Conservation (phyloP, 257 asterid genomes). For the Paulownia fortunei region DNA sequence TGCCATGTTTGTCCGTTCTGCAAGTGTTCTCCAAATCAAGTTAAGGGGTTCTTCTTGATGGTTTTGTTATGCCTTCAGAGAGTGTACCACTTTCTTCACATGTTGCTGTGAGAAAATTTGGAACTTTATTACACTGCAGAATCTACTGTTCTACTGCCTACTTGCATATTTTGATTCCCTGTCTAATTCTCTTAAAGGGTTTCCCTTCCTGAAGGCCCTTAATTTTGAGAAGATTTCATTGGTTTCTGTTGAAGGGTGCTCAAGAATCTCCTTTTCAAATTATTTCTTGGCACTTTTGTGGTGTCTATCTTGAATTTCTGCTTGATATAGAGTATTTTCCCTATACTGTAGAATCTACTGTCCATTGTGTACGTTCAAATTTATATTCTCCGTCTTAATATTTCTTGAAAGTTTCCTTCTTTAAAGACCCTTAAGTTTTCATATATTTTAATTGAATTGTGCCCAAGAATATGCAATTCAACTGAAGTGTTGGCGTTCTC, state of each 20-base stretch:
- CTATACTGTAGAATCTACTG: conserved; percentile 34
- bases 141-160: conserved; percentile 39
- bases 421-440: not conserved
- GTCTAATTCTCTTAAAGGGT: conserved; percentile 25
- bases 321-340: not conserved
- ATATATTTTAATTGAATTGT: conserved; percentile 6
- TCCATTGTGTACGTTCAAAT: not conserved
- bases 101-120: conserved; percentile 28
- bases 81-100: conserved; percentile 28
- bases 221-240: conserved; percentile 27
- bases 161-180: conserved; percentile 42
- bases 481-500: not conserved
- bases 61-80: conserved; percentile 34
- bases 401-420: conserved; percentile 5
- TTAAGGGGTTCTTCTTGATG: conserved; percentile 27
- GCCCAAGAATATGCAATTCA: not conserved
- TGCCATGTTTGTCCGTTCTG: conserved; percentile 48
- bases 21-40: conserved; percentile 38
- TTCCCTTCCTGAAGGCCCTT: conserved; percentile 21
- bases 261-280: conserved; percentile 22
- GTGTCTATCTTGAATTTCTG: not conserved
- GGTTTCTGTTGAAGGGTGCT: conserved; percentile 22
- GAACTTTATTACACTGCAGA: conserved; percentile 38
- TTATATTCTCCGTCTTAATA: conserved; percentile 12
- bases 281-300: conserved; percentile 7